These are phyloP conservation scores for Scopulariopsis brevicaulis DNA, from an alignment of 2,329 filamentous ascomycete genomes.

Conservation along the genomic window DNA sequence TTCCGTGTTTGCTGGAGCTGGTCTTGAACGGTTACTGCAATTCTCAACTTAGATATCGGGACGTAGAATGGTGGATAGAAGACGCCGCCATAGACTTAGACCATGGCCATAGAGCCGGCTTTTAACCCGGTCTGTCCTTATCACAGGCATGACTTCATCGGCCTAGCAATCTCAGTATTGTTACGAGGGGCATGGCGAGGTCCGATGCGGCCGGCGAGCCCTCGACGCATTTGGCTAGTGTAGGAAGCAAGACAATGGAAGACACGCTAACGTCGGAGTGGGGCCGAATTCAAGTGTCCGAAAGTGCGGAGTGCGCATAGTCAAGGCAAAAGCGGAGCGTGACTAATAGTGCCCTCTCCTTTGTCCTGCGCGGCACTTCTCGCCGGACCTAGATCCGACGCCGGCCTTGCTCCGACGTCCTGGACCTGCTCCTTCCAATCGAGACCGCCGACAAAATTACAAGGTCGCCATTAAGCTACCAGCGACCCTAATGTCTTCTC, in stretches of 20 bases:
- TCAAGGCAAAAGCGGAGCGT: too few relatives aligned
- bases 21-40: not conserved
- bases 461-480: not conserved
- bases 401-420: too few relatives aligned
- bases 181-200: not conserved
- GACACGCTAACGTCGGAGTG: not conserved
- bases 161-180: not conserved
- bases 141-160: not conserved
- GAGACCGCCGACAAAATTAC: not conserved
- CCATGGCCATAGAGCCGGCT: not conserved
- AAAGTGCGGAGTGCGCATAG: not conserved
- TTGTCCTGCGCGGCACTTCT: too few relatives aligned
- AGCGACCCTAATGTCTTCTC: not conserved
- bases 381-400: too few relatives aligned
- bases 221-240: not conserved
- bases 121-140: not conserved
- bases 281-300: not conserved
- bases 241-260: not conserved
- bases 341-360: too few relatives aligned
- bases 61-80: not conserved
- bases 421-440: not conserved
- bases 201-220: not conserved
- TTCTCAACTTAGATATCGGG: not conserved
- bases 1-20: not conserved
- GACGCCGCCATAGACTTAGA: not conserved